Evolutionary conservation across 148 eudicot species (phyloP), one percentile per base, ranked within the genome.

Genomic region (Persicaria maculosa): DNA sequence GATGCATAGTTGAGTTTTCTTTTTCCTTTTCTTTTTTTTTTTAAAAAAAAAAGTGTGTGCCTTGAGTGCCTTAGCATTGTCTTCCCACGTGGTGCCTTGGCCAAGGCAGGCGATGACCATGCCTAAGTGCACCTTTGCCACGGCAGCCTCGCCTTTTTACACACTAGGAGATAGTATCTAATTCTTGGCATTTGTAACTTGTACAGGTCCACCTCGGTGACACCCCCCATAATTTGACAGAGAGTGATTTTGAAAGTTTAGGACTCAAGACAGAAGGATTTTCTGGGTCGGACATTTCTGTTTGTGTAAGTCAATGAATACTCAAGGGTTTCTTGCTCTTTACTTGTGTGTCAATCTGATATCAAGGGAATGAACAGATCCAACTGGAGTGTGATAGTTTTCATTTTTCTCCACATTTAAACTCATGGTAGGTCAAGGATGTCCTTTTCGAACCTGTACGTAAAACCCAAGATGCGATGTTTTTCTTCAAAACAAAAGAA

Each of bases 401-500:
- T 57, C 4, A 2, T 9, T 3, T 65, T 4, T 12, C 15, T 14
- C 43, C 36, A 31, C 6, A 12, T 58, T 58, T 25, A 58, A 6
- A 58, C 64, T 20, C 64, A 58, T 58, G 64, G 36, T 77, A 94
- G 98, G 97, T 92, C 68, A 90, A 95, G 79, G 98, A 95, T 79
- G 96, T 90, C 46, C 89, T 95, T 8, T 95, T 95, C 74, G 98
- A 95, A 88, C 98, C 98, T 74, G 97, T 95, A 25, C 92, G 98
- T 65, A 95, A 94, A 84, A 95, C 97, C 7, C 98, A 95, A 85
- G 98, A 95, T 82, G 97, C 98, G 36, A 90, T 90, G 97, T 92
- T 75, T 82, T 95, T 95, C 76, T 77, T 79, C 15, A 77, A 86
- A 80, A 85, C 83, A 8, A 46, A 85, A 46, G 86, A 81, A 64